phyloP scores from a whole-genome alignment of 371 early-diverging fungal species.

The Mucor piriformis region DNA sequence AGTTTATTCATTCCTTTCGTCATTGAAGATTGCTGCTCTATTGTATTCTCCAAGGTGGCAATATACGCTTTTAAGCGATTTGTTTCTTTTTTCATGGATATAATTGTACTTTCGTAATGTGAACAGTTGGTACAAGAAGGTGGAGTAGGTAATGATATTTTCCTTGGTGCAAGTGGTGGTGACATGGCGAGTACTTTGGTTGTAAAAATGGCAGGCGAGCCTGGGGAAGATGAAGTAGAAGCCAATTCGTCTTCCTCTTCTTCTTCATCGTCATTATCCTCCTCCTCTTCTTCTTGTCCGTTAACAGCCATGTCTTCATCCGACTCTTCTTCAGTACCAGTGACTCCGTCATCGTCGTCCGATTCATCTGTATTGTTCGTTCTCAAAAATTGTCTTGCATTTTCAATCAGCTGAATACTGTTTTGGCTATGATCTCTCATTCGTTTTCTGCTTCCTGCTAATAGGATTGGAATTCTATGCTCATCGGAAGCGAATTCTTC shows the following conservation, averaged over 20 bases:
- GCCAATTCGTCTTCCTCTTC: constrained; percentile 43
- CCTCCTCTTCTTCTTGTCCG: constrained; percentile 16
- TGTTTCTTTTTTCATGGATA: constrained; percentile 18
- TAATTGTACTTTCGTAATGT: constrained; percentile 16
- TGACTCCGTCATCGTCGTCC: constrained; percentile 3
- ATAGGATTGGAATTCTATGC: constrained; percentile 12
- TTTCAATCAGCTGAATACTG: constrained; percentile 20
- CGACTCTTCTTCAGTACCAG: background rate
- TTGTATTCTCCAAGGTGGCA: constrained; percentile 17
- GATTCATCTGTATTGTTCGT: constrained; percentile 9
- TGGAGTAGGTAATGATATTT: constrained; percentile 3
- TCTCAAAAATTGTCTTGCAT: constrained; percentile 5
- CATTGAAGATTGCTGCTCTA: constrained; percentile 18
- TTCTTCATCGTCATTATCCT: constrained; percentile 12
- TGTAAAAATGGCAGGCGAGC: constrained; percentile 20
- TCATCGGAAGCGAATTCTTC: constrained; percentile 5
- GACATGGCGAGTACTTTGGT: background rate
- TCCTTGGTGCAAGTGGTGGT: background rate
- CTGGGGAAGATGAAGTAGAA: constrained; percentile 36
- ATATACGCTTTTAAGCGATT: constrained; percentile 18
- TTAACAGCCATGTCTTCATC: background rate
- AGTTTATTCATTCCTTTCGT: constrained; percentile 15
- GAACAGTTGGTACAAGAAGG: constrained; percentile 27
- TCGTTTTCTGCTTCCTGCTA: constrained; percentile 29
- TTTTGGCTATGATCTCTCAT: constrained; percentile 29